Evolutionary conservation across 495 filamentous ascomycete genomes (phyloP).

Genomic region (Xylaria sp.): DNA sequence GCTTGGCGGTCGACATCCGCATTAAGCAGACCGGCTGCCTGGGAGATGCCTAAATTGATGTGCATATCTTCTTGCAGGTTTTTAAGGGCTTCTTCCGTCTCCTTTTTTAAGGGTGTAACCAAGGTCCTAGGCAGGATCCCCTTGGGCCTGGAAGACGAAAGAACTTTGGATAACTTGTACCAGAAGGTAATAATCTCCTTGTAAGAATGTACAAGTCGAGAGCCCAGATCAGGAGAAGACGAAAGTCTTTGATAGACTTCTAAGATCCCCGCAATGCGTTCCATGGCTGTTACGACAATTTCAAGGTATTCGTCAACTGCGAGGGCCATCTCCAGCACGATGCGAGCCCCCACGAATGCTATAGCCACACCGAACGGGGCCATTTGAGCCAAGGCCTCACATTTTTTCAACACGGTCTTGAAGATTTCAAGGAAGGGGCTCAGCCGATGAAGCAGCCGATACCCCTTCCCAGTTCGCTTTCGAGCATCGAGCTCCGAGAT

Average conservation of each 20-base stretch:
- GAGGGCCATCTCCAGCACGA: conserved; percentile 26
- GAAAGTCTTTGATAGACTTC: conserved; percentile 24
- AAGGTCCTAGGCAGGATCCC: conserved; percentile 18
- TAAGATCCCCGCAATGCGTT: conserved; percentile 21
- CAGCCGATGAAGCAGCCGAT: conserved; percentile 21
- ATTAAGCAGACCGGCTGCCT: conserved; percentile 21
- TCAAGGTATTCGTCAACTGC: conserved; percentile 28
- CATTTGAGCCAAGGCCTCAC: conserved; percentile 20
- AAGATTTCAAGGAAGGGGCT: conserved; percentile 22
- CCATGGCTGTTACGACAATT: conserved; percentile 23
- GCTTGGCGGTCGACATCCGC: conserved; percentile 26
- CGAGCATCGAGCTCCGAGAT: conserved; percentile 3
- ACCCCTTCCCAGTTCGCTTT: conserved; percentile 8
- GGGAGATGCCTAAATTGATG: conserved; percentile 23
- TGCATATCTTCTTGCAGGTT: conserved; percentile 27
- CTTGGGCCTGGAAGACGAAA: conserved; percentile 19
- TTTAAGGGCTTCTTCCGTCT: conserved; percentile 24
- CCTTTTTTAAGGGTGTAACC: conserved; percentile 22
- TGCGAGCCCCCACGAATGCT: conserved; percentile 25
- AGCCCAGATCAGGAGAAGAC: conserved; percentile 15
- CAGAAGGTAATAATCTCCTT: conserved; percentile 28
- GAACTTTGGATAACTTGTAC: conserved; percentile 27
- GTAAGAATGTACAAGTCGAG: conserved; percentile 26
- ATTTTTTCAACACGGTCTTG: conserved; percentile 17
- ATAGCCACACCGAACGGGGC: conserved; percentile 28